Conservation (phyloP, 495 filamentous ascomycete species). For the Penicillium canescens region DNA sequence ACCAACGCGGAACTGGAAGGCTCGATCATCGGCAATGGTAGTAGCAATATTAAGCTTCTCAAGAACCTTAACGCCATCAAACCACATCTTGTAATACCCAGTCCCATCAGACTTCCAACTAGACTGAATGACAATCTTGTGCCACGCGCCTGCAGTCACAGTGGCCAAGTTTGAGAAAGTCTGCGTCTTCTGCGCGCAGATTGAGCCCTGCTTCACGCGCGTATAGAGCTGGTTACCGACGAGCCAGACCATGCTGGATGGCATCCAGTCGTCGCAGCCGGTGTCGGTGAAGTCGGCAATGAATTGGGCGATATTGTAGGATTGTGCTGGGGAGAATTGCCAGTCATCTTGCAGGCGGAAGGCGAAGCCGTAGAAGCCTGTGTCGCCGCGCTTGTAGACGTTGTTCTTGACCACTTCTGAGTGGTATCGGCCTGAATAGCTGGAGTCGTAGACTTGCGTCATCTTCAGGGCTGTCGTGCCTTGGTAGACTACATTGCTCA, state of each 20-base stretch:
- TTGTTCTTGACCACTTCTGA: constrained; percentile 51
- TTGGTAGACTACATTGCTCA: constrained; percentile 46
- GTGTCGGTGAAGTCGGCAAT: constrained; percentile 53
- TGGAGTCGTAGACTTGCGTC: constrained; percentile 50
- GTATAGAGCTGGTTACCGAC: constrained; percentile 46
- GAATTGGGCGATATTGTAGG: constrained; percentile 56
- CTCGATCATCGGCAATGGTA: constrained; percentile 43
- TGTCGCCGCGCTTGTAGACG: constrained; percentile 50
- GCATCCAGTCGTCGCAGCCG: constrained; percentile 54
- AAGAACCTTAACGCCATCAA: constrained; percentile 49
- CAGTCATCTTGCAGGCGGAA: constrained; percentile 53
- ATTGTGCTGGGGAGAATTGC: constrained; percentile 49
- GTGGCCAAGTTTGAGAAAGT: constrained; percentile 32
- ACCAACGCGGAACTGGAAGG: constrained; percentile 55
- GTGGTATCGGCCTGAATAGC: constrained; percentile 54
- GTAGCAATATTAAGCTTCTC: constrained; percentile 44
- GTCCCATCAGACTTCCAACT: constrained; percentile 49
- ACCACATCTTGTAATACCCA: constrained; percentile 52
- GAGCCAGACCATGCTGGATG: constrained; percentile 54
- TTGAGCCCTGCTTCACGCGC: constrained; percentile 46
- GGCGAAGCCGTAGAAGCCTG: constrained; percentile 56
- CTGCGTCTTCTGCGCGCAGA: constrained; percentile 38
- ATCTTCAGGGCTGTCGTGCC: constrained; percentile 51
- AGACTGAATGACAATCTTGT: constrained; percentile 49
- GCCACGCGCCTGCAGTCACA: constrained; percentile 50